Evolutionary conservation across 2,329 filamentous ascomycete species (phyloP).

Genomic region (Nemania sp.): DNA sequence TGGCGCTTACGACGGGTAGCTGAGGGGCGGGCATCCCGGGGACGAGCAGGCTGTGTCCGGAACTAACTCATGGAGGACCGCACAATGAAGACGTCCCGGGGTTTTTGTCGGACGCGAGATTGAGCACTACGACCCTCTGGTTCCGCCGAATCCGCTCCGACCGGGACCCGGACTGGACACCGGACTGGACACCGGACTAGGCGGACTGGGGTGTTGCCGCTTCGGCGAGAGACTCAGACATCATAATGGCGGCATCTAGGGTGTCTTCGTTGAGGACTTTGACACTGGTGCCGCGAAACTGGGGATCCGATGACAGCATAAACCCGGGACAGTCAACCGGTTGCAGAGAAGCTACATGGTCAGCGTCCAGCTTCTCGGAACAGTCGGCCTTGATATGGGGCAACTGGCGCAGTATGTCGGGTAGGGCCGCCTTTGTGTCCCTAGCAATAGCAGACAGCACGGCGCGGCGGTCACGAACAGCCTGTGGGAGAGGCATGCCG

Average conservation of each 20-base stretch:
- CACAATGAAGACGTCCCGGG: slow-evolving; percentile 53
- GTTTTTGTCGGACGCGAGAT: slow-evolving; percentile 64
- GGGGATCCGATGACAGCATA: slow-evolving; percentile 34
- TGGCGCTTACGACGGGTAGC: slow-evolving; percentile 59
- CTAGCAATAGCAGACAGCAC: slow-evolving; percentile 57
- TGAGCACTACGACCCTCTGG: slow-evolving; percentile 63
- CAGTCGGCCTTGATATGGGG: slow-evolving; percentile 55
- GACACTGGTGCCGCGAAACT: slow-evolving; percentile 49
- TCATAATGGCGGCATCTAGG: slow-evolving; percentile 65
- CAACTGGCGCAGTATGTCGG: slow-evolving; percentile 59
- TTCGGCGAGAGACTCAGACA: slow-evolving; percentile 43
- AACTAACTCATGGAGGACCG: slow-evolving; percentile 41
- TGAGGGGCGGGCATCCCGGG: slow-evolving; percentile 31
- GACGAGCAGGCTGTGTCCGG: slow-evolving; percentile 46
- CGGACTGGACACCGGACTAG: too few species aligned
- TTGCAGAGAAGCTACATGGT: slow-evolving; percentile 56
- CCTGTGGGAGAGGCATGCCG: slow-evolving; percentile 33
- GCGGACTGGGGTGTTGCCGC: not conserved
- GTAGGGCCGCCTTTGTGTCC: slow-evolving; percentile 62
- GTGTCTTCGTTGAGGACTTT: slow-evolving; percentile 68
- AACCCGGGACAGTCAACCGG: slow-evolving; percentile 58
- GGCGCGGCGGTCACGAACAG: slow-evolving; percentile 33
- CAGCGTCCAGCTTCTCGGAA: slow-evolving; percentile 55
- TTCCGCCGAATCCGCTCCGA: too few species aligned
- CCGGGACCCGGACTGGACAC: too few species aligned